These are phyloP conservation scores for Biancaea sappan DNA, from an alignment of 306 rosid genomes.

Conservation along the genomic window DNA sequence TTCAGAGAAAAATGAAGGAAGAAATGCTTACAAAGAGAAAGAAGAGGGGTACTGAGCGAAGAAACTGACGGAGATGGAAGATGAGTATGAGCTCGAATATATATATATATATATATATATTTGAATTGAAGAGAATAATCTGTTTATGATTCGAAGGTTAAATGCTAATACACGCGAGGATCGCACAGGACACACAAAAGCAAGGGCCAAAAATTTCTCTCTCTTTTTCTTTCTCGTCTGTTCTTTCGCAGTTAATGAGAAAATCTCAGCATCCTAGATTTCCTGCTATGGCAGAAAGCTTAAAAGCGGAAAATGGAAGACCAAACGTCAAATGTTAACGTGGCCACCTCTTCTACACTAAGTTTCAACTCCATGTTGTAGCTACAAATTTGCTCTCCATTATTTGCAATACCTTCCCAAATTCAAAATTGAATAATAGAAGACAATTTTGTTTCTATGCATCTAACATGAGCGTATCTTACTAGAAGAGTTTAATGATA, in stretches of 20 bases:
- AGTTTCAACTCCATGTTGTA: too few species aligned
- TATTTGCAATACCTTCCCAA: too few species aligned
- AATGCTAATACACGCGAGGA: slow-evolving; percentile 47
- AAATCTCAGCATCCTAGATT: slow-evolving; percentile 38
- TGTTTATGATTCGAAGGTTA: neutral
- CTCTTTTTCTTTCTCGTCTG: neutral
- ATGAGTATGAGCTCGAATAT: slow-evolving; percentile 38
- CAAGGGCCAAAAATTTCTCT: slow-evolving; percentile 27
- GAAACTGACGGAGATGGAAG: slow-evolving; percentile 58
- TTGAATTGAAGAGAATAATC: too few species aligned
- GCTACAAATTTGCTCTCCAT: too few species aligned
- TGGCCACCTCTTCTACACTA: too few species aligned
- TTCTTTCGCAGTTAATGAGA: slow-evolving; percentile 2
- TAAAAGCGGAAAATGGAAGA: too few species aligned
- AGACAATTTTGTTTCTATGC: too few species aligned
- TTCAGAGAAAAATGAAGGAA: slow-evolving; percentile 33
- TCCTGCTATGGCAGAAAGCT: slow-evolving; percentile 39
- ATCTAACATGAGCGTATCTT: too few species aligned
- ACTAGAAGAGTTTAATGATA: too few species aligned
- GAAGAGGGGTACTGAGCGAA: slow-evolving; percentile 41
- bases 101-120: slow-evolving; percentile 20
- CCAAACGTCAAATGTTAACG: too few species aligned
- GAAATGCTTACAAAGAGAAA: slow-evolving; percentile 48
- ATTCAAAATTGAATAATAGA: too few species aligned
- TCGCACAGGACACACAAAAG: slow-evolving; percentile 41